Base-by-base conservation (phyloP, 768 basidiomycete species). In the Lentinula edodes region DNA sequence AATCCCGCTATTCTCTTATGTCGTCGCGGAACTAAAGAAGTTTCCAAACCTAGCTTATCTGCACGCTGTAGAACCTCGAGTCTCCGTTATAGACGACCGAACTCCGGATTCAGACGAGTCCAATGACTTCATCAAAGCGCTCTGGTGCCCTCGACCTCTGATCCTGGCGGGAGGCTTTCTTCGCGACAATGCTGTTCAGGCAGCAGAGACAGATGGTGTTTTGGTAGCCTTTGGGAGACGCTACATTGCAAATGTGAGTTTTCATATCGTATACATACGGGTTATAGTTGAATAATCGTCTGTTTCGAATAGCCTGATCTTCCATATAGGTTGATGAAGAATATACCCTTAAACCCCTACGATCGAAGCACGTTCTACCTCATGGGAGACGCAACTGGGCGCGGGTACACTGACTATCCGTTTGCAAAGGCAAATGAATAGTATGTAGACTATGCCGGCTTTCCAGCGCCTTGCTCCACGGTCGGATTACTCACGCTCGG, bases 31-130 rank as follows among this genome's bases (percentile, higher is more conserved):
- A 70, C 56, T 81, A 10, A 76, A 80, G 65, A 52, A 74, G 28
- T 62, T 64, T 54, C 73, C 73, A 23, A 62, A 69, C 20, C 66
- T 80, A 32, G 78, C 76, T 4, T 81, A 80, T n/a, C 35, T 80
- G 6, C 77, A 79, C 57, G 62, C 72, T 28, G 64, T 69, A 36
- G 73, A 78, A 62, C 63, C 75, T 12, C 62, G 62, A 20, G 51
- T 38, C 16, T 20, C 48, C 6, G 66, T 61, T 6, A 28, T 7
- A n/a, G 16, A 23, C 5, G 61, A 68, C 18, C 42, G 6, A 8
- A 4, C 5, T 32, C 1, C 15, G 16, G 20, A n/a, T 23, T 8
- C 10, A 13, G 61, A 48, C 10, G 62, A 70, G 7, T 63, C 61
- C 9, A 74, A 72, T 16, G 70, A 69, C 34, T 73, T 73, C 52